A percentile compares a stretch with the other conserved stretches of the same genome.
Evolutionary conservation across 352 stramenopile genomes (phyloP).

Genomic region (Phytophthora pisi): DNA sequence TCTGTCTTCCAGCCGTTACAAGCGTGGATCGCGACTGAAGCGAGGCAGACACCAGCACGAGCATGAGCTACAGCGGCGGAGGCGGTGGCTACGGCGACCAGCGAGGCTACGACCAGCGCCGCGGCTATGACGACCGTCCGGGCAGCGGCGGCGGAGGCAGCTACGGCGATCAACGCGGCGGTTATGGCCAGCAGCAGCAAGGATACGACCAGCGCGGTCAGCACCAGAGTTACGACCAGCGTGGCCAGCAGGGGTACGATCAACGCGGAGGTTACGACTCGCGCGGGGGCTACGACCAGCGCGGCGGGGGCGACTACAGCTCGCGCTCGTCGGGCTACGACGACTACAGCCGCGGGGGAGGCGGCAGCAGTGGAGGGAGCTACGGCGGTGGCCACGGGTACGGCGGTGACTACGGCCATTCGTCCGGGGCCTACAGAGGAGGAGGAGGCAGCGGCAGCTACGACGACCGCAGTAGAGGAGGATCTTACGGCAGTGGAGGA

Average conservation of each 20-base stretch:
- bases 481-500: background rate
- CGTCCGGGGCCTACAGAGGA: background rate
- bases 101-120: constrained; percentile 17
- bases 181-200: background rate
- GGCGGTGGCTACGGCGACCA: constrained; percentile 17
- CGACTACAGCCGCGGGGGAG: constrained; percentile 10
- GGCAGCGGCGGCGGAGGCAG: constrained; percentile 8
- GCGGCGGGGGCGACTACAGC: background rate
- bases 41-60: background rate
- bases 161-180: background rate
- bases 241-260: background rate
- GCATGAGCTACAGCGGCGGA: constrained; percentile 29
- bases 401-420: background rate
- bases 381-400: background rate
- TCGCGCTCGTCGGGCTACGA: constrained; percentile 9
- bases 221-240: constrained; percentile 18
- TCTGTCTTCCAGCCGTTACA: background rate
- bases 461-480: constrained; percentile 7
- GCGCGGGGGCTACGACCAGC: constrained; percentile 10
- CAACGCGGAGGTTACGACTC: constrained; percentile 5
- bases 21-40: constrained; percentile 3
- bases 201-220: constrained; percentile 17
- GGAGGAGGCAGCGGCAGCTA: constrained; percentile 2
- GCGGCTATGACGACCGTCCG: constrained; percentile 23
- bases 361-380: background rate